Evolutionary conservation across 345 rosid species (phyloP).

Genomic region (Dipteronia dyeriana): DNA sequence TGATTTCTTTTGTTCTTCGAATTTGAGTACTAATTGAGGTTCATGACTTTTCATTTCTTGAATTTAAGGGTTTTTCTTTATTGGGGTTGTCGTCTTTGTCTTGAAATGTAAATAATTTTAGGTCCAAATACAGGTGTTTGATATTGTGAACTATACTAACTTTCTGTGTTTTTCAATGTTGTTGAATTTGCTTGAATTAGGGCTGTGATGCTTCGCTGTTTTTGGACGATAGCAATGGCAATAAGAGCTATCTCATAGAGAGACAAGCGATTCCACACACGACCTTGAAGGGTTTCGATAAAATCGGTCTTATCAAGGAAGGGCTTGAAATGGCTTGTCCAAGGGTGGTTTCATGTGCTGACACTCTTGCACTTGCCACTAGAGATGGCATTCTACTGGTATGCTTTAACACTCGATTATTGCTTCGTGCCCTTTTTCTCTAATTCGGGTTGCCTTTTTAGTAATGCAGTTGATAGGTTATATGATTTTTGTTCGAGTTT

Average conservation of each 20-base stretch:
- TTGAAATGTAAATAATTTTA: background rate
- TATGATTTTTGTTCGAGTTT: too few relatives aligned
- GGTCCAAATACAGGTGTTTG: background rate
- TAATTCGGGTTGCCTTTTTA: background rate
- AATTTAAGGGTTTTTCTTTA: background rate
- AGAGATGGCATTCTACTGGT: constrained; percentile 59
- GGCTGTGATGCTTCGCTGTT: constrained; percentile 55
- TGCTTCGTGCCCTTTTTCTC: background rate
- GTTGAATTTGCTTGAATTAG: constrained; percentile 24
- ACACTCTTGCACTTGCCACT: constrained; percentile 51
- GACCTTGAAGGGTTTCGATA: constrained; percentile 48
- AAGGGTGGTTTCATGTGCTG: constrained; percentile 56
- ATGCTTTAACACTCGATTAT: constrained; percentile 17
- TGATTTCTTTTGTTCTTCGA: background rate
- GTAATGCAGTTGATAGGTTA: too few relatives aligned
- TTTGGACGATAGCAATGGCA: constrained; percentile 38
- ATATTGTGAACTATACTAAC: too few relatives aligned
- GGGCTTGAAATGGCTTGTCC: constrained; percentile 42
- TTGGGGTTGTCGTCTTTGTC: background rate
- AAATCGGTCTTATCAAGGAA: constrained; percentile 42
- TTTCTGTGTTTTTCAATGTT: background rate
- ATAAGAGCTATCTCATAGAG: constrained; percentile 30
- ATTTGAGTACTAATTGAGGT: background rate
- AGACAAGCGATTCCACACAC: constrained; percentile 43
- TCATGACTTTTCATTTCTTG: too few relatives aligned